Evolutionary conservation across 805 yeast genomes (phyloP).

Genomic region (Myxozyma kluyveri): DNA sequence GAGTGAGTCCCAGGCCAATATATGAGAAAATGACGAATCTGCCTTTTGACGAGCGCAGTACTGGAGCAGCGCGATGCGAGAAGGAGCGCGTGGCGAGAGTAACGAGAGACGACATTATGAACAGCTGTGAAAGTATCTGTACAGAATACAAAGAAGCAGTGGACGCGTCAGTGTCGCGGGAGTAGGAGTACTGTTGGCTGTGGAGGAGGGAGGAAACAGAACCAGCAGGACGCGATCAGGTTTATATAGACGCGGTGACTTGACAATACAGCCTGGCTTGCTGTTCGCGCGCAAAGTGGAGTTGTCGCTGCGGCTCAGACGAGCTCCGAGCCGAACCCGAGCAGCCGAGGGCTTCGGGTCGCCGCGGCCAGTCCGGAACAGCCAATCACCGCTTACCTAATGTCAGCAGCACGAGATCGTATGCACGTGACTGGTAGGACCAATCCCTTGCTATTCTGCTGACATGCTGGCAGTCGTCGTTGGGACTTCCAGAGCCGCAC

Average conservation of each 20-base stretch:
- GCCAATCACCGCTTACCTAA: background rate
- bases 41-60: conserved; percentile 6
- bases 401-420: background rate
- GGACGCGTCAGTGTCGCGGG: background rate
- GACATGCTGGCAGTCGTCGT: too few species aligned
- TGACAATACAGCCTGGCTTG: background rate
- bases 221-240: background rate
- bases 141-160: too few species aligned
- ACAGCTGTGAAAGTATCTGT: background rate
- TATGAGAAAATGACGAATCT: conserved; percentile 24
- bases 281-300: background rate
- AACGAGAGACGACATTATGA: conserved; percentile 10
- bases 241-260: background rate
- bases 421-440: too few species aligned
- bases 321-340: background rate
- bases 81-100: conserved; percentile 18
- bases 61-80: conserved; percentile 21
- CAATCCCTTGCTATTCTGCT: too few species aligned
- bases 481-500: background rate
- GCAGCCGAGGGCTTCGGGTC: too few species aligned
- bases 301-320: background rate
- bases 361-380: background rate
- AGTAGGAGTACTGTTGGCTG: background rate
- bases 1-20: conserved; percentile 25
- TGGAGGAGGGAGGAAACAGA: background rate